These are phyloP conservation scores for Cryoendolithus antarcticus DNA, from an alignment of 2,329 filamentous ascomycete genomes.

Conservation along the genomic window DNA sequence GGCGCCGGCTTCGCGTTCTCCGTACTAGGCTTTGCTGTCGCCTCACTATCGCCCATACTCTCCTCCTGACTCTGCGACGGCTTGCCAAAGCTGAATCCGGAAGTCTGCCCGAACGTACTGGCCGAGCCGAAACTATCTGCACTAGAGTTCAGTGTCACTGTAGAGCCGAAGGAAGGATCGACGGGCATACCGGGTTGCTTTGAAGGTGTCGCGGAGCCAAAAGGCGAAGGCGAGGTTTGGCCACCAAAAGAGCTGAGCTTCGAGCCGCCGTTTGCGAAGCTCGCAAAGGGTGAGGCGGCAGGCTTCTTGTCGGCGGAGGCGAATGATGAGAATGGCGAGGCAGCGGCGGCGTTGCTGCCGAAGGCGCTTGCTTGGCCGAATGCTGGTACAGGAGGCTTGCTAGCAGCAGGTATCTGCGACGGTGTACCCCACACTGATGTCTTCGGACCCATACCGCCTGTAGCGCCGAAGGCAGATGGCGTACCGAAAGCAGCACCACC, in stretches of 20 bases:
- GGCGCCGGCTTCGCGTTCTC: conserved; percentile 8
- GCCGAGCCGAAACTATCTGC: conserved; percentile 14
- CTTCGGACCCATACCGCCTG: conserved; percentile 15
- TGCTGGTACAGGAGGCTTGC: neutral
- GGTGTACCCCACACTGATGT: conserved; percentile 12
- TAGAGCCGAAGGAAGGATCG: conserved; percentile 26
- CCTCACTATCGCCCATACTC: too few species aligned
- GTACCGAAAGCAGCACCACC: conserved; percentile 5
- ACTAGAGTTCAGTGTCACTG: conserved; percentile 27
- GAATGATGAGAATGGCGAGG: conserved; percentile 5
- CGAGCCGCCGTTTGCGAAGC: conserved; percentile 12
- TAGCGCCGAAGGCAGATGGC: conserved; percentile 12
- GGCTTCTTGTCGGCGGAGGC: neutral
- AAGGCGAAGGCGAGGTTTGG: too few species aligned
- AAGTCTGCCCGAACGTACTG: conserved; percentile 23
- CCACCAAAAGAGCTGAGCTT: too few species aligned
- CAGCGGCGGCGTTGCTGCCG: conserved; percentile 6
- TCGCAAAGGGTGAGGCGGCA: conserved; percentile 19
- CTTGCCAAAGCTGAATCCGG: conserved; percentile 17
- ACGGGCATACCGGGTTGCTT: conserved; percentile 5
- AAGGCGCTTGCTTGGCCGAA: conserved; percentile 7
- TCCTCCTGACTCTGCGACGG: conserved; percentile 18
- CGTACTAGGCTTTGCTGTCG: neutral
- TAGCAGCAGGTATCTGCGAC: neutral
- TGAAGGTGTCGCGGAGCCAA: too few species aligned